Evolutionary conservation across 1,139 yeast genomes (phyloP).

Genomic region (Hemisphaericaspora lyxosophila): DNA sequence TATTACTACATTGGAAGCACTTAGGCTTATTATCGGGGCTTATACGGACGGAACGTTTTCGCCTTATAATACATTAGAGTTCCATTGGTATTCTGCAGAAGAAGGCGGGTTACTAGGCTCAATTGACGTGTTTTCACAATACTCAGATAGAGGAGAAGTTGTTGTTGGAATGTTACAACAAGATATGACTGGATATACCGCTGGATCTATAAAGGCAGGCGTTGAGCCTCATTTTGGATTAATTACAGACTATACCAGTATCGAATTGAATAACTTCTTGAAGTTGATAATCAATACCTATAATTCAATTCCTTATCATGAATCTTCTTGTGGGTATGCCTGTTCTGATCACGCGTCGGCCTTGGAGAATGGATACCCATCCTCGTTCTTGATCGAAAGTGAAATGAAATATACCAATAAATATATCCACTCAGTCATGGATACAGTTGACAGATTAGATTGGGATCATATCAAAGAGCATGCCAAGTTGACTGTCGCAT

Average conservation of each 20-base stretch:
- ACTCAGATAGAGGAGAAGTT: constrained; percentile 43
- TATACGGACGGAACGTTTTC: constrained; percentile 36
- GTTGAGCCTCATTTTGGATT: constrained; percentile 76
- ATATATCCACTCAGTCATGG: constrained; percentile 73
- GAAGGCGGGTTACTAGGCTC: constrained; percentile 93
- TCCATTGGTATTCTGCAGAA: constrained; percentile 94
- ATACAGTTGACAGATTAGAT: constrained; percentile 78
- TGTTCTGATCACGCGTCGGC: constrained; percentile 95
- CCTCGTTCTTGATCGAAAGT: constrained; percentile 78
- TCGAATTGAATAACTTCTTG: constrained; percentile 58
- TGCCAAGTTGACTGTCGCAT: constrained; percentile 70
- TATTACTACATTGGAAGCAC: constrained; percentile 72
- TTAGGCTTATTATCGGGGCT: constrained; percentile 55
- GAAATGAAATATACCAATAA: constrained; percentile 63
- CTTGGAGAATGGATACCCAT: constrained; percentile 76
- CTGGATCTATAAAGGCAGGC: constrained; percentile 53
- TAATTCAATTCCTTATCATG: constrained; percentile 66
- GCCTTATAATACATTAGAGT: constrained; percentile 77
- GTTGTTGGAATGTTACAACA: constrained; percentile 89
- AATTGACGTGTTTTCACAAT: constrained; percentile 66
- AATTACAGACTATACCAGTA: constrained; percentile 70
- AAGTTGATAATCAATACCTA: constrained; percentile 60
- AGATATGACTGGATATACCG: constrained; percentile 90
- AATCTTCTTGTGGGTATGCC: constrained; percentile 84
- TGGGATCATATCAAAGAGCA: constrained; percentile 79